Percentiles rank a stretch among this genome's conserved stretches.
phyloP scores from a whole-genome alignment of 768 basidiomycete species.

The Ramaria sp. region DNA sequence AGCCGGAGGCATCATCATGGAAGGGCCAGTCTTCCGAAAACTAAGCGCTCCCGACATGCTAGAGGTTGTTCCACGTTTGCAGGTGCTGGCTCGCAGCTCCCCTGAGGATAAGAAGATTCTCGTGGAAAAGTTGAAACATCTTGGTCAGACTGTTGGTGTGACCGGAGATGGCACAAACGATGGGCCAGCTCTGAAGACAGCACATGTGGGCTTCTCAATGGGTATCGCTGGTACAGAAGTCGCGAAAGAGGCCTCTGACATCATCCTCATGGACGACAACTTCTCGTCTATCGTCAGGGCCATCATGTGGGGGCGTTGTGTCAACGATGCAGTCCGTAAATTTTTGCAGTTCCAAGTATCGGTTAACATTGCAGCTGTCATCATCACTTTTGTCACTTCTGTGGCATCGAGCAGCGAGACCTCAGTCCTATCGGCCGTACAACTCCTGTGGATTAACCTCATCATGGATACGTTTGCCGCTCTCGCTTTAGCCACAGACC shows the following conservation, averaged over 20 bases:
- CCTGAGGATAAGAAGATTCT: constrained; percentile 95
- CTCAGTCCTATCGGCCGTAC: constrained; percentile 91
- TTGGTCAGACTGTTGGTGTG: constrained; percentile 89
- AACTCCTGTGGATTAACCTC: constrained; percentile 97
- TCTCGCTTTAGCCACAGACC: constrained; percentile 93
- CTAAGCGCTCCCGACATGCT: constrained; percentile 60
- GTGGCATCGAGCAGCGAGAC: constrained; percentile 65
- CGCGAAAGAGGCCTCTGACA: constrained; percentile 97
- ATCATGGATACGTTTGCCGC: constrained; percentile 99
- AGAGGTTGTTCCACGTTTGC: constrained; percentile 82
- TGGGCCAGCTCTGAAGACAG: constrained; percentile 90
- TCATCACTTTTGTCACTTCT: constrained; percentile 87
- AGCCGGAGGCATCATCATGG: constrained; percentile 93
- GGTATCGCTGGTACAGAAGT: constrained; percentile 96
- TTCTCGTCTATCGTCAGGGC: constrained; percentile 94
- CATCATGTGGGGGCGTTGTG: constrained; percentile 98
- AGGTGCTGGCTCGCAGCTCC: constrained; percentile 94
- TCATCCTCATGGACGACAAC: constrained; percentile 97
- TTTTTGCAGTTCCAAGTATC: constrained; percentile 95
- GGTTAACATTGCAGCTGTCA: constrained; percentile 90
- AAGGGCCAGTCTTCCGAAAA: constrained; percentile 87
- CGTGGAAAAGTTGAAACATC: constrained; percentile 74
- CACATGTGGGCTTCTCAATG: constrained; percentile 96
- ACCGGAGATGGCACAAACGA: constrained; percentile 99
- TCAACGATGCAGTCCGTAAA: constrained; percentile 95